phyloP scores from a whole-genome alignment of 257 asterid species.

The Fraxinus americana region DNA sequence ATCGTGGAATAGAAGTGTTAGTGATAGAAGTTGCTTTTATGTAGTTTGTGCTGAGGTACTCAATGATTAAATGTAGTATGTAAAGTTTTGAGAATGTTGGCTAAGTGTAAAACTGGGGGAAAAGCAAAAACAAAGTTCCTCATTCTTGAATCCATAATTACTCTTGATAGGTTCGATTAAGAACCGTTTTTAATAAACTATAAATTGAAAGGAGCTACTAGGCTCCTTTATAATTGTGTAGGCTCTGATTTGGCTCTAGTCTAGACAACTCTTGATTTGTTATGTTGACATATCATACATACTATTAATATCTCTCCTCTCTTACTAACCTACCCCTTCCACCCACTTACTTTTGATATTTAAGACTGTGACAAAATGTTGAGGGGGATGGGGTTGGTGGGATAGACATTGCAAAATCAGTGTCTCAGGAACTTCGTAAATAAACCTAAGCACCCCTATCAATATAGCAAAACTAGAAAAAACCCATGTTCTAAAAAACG shows the following conservation, averaged over 20 bases:
- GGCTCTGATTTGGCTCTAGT: background rate
- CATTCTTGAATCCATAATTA: background rate
- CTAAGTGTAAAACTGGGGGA: background rate
- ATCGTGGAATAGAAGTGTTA: background rate
- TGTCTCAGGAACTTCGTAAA: background rate
- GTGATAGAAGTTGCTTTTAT: background rate
- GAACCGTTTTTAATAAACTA: no score
- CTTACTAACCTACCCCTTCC: background rate
- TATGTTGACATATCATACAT: background rate
- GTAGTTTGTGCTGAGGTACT: background rate
- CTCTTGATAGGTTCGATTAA: background rate
- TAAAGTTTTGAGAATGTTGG: constrained; percentile 1
- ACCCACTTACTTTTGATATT: background rate
- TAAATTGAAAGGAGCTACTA: background rate
- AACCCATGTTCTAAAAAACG: no score
- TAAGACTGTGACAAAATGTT: background rate
- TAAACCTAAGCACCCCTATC: background rate
- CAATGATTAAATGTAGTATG: background rate
- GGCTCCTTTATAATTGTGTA: background rate
- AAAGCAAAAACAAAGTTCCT: background rate
- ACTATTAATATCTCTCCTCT: no score
- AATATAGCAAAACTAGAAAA: background rate
- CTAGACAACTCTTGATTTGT: background rate
- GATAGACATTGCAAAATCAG: background rate
- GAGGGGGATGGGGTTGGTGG: background rate